Conservation (phyloP, 352 stramenopile genomes). For the Peronosclerospora sorghi region DNA sequence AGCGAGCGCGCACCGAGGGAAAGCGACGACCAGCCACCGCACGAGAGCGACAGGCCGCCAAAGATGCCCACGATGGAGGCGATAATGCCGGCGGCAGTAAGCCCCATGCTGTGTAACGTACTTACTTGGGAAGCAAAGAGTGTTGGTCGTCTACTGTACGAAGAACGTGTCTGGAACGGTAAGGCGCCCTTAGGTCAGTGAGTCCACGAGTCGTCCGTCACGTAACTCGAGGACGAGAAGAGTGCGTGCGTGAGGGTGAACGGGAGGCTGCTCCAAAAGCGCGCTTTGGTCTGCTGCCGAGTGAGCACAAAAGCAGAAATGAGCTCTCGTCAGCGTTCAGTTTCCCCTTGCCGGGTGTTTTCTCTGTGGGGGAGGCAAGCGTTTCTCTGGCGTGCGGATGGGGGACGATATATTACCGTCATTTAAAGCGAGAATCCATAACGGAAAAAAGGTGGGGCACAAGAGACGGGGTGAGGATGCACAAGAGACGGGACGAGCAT, state of each 20-base stretch:
- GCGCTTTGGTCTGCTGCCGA: slow-evolving; percentile 25
- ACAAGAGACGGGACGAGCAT: not conserved
- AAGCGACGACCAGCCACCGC: slow-evolving; percentile 76
- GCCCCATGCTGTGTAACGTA: slow-evolving; percentile 27
- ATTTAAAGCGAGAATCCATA: slow-evolving; percentile 21
- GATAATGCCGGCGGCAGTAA: slow-evolving; percentile 51
- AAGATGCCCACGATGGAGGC: slow-evolving; percentile 67
- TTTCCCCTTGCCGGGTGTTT: slow-evolving; percentile 12
- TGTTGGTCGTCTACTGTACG: not conserved
- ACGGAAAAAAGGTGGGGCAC: too few relatives aligned
- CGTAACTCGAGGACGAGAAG: not conserved
- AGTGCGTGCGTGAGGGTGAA: not conserved
- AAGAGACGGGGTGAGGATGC: slow-evolving; percentile 5
- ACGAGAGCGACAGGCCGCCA: slow-evolving; percentile 74
- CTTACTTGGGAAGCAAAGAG: not conserved
- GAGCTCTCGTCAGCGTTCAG: slow-evolving; percentile 11
- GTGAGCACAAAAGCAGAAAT: slow-evolving; percentile 53
- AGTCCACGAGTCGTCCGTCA: slow-evolving; percentile 7
- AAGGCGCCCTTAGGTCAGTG: slow-evolving; percentile 5
- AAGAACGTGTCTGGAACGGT: slow-evolving; percentile 1
- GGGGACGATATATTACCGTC: slow-evolving; percentile 20
- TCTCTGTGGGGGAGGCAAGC: slow-evolving; percentile 4
- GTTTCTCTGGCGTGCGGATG: slow-evolving; percentile 18
- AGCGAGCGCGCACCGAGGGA: slow-evolving; percentile 76
- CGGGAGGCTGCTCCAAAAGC: not conserved